Percentiles rank a stretch among this genome's conserved stretches.
Conservation (phyloP, 805 yeast species). For the Allodekkera sacchari region DNA sequence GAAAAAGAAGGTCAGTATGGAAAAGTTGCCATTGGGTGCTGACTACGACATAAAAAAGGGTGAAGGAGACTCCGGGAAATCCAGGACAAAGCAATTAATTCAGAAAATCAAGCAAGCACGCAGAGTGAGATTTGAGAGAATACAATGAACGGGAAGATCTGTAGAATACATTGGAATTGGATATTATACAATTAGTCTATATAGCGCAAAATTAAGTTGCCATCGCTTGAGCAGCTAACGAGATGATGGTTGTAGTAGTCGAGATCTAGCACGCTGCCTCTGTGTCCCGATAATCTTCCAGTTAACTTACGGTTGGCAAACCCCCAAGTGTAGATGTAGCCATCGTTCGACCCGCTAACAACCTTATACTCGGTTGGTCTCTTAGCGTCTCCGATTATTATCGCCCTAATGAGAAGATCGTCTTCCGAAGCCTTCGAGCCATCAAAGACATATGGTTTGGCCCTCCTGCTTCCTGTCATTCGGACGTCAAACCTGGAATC, state of each 20-base stretch:
- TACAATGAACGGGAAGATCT: constrained; percentile 5
- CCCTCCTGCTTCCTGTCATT: constrained; percentile 23
- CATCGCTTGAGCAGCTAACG: constrained; percentile 47
- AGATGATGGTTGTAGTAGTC: constrained; percentile 33
- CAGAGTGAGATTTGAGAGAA: constrained; percentile 1
- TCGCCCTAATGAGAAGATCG: constrained; percentile 40
- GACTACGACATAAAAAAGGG: constrained; percentile 4
- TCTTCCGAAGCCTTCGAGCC: constrained; percentile 53
- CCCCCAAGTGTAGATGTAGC: constrained; percentile 54
- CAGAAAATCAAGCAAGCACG: not conserved
- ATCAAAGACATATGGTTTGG: constrained; percentile 40
- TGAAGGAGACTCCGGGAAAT: constrained; percentile 1
- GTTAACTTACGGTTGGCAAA: constrained; percentile 37
- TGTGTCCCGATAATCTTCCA: constrained; percentile 50
- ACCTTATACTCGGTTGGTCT: constrained; percentile 26
- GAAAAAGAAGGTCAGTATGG: constrained; percentile 8
- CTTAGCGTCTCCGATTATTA: constrained; percentile 33
- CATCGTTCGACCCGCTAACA: constrained; percentile 57
- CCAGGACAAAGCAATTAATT: not conserved
- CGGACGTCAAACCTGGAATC: constrained; percentile 36
- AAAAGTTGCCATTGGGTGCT: constrained; percentile 1
- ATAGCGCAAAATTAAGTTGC: constrained; percentile 41
- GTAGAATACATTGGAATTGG: constrained; percentile 4
- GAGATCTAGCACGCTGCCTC: constrained; percentile 53
- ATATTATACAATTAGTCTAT: not conserved